A percentile compares a stretch with the other conserved stretches of the same genome.
phyloP scores from a whole-genome alignment of 495 filamentous ascomycete genomes.

The Podospora bellae-mahoneyi region DNA sequence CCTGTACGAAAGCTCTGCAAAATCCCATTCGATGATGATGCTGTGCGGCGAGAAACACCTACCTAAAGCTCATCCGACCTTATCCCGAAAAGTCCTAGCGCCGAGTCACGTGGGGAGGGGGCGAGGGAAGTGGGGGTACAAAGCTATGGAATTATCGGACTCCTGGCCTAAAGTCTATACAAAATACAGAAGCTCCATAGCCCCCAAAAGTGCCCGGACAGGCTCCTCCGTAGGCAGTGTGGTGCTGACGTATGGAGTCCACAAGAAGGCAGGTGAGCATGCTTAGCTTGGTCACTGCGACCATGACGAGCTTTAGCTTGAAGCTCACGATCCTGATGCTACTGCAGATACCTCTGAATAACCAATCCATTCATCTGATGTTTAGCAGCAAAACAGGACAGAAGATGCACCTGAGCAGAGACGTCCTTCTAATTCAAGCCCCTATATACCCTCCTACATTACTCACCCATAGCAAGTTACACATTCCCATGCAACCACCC shows the following conservation, averaged over 20 bases:
- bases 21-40: slow-evolving; percentile 13
- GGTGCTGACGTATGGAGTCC: not conserved
- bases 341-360: not conserved
- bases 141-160: not conserved
- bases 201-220: not conserved
- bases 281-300: too few species aligned
- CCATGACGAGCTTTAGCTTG: too few species aligned
- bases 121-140: not conserved
- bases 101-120: slow-evolving; percentile 7
- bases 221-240: not conserved
- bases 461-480: not conserved
- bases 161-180: not conserved
- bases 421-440: not conserved
- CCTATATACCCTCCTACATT: not conserved
- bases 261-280: not conserved
- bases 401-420: not conserved
- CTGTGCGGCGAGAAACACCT: slow-evolving; percentile 11
- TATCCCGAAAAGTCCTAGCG: slow-evolving; percentile 3
- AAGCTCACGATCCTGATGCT: not conserved
- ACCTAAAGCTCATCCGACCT: not conserved
- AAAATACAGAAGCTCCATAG: too few species aligned
- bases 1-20: not conserved
- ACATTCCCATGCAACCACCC: not conserved
- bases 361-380: not conserved
- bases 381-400: not conserved